A percentile compares a stretch with the other conserved stretches of the same genome.
phyloP scores from a whole-genome alignment of 352 stramenopile genomes.

The Globisporangium viniferum region DNA sequence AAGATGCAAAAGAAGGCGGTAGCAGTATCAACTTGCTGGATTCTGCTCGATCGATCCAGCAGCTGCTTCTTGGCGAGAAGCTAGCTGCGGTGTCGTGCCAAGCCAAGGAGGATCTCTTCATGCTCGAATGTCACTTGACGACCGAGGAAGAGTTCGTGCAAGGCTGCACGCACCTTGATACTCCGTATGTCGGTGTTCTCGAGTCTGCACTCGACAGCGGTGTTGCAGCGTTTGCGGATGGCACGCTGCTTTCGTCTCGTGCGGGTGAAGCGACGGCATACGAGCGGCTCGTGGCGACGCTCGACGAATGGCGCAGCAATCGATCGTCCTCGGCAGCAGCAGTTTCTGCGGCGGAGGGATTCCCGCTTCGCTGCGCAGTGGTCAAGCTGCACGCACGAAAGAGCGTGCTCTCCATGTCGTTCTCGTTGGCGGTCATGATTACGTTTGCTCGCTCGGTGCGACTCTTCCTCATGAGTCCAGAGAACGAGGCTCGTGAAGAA shows the following conservation, averaged over 20 bases:
- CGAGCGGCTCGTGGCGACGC: slow-evolving; percentile 47
- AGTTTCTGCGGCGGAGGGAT: slow-evolving; percentile 33
- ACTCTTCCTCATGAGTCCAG: slow-evolving; percentile 24
- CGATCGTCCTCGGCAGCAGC: slow-evolving; percentile 19
- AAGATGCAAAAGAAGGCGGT: slow-evolving; percentile 30
- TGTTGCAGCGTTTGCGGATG: slow-evolving; percentile 54
- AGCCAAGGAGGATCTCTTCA: slow-evolving; percentile 68
- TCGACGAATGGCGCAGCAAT: slow-evolving; percentile 53
- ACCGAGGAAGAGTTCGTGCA: slow-evolving; percentile 61
- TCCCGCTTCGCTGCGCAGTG: slow-evolving; percentile 51
- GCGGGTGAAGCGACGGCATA: slow-evolving; percentile 41
- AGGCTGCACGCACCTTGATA: slow-evolving; percentile 42
- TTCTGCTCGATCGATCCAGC: slow-evolving; percentile 40
- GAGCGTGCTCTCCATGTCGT: slow-evolving; percentile 47
- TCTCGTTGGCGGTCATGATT: slow-evolving; percentile 58
- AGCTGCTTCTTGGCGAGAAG: slow-evolving; percentile 58
- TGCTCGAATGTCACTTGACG: slow-evolving; percentile 70
- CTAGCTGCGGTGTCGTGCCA: slow-evolving; percentile 55
- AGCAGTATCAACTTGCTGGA: slow-evolving; percentile 24
- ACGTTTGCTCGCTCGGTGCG: slow-evolving; percentile 37
- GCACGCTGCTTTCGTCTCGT: slow-evolving; percentile 42
- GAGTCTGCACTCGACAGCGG: slow-evolving; percentile 59
- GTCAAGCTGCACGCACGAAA: slow-evolving; percentile 61
- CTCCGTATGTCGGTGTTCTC: slow-evolving; percentile 33
- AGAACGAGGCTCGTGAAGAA: slow-evolving; percentile 23